Conservation (phyloP, 805 yeast genomes). For the Candida khao-thaluensis region DNA sequence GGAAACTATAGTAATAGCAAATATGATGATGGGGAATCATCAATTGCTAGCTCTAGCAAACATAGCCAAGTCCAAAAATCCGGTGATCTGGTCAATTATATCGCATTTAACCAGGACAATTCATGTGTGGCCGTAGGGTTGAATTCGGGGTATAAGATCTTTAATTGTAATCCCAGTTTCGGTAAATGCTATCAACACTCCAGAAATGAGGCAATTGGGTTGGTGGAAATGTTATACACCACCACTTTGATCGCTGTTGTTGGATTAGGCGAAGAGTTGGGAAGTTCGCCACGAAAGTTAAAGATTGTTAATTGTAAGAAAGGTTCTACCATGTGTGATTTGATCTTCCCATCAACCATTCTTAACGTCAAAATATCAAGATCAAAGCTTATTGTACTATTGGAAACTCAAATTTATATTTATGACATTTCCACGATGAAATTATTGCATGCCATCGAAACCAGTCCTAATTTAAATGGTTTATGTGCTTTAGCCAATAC, state of each 20-base stretch:
- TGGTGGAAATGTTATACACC: slow-evolving; percentile 87
- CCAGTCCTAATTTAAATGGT: slow-evolving; percentile 48
- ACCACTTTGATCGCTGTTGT: slow-evolving; percentile 85
- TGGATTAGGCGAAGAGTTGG: slow-evolving; percentile 70
- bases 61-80: slow-evolving; percentile 12
- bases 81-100: slow-evolving; percentile 35
- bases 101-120: slow-evolving; percentile 83
- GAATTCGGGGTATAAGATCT: slow-evolving; percentile 64
- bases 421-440: slow-evolving; percentile 43
- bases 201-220: slow-evolving; percentile 55
- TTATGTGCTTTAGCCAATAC: slow-evolving; percentile 55
- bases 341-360: slow-evolving; percentile 42
- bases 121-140: slow-evolving; percentile 77
- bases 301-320: slow-evolving; percentile 83
- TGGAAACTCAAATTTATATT: slow-evolving; percentile 45
- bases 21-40: slow-evolving; percentile 19
- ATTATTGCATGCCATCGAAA: slow-evolving; percentile 44
- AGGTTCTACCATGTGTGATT: slow-evolving; percentile 42
- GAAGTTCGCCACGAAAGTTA: slow-evolving; percentile 75
- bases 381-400: slow-evolving; percentile 33
- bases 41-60: slow-evolving; percentile 16
- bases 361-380: slow-evolving; percentile 38
- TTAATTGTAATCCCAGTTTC: slow-evolving; percentile 62
- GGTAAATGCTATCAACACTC: slow-evolving; percentile 33
- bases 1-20: slow-evolving; percentile 6